Conservation (phyloP, 768 basidiomycete species). For the Lentinula boryana region DNA sequence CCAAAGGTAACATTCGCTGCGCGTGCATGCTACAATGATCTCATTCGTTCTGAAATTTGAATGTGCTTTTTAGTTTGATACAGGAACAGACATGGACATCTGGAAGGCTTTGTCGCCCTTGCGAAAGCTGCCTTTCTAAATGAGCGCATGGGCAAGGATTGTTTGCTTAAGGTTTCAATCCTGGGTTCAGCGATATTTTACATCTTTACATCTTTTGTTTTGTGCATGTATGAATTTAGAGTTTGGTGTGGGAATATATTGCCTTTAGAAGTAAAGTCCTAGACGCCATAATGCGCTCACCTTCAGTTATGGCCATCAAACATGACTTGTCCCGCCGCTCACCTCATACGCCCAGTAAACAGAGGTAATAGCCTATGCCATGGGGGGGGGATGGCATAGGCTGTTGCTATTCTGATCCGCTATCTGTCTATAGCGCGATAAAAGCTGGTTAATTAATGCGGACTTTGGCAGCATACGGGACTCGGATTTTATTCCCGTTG, state of each 20-base stretch:
- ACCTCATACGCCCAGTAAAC: no score
- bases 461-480: background rate
- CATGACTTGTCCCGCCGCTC: no score
- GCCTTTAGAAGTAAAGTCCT: no score
- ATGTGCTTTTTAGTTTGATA: background rate
- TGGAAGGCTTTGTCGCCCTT: background rate
- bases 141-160: background rate
- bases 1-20: background rate
- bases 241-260: no score
- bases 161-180: no score
- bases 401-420: background rate
- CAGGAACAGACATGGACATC: background rate
- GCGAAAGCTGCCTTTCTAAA: background rate
- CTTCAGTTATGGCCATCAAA: conserved; percentile 4
- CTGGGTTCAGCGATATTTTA: background rate
- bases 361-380: no score
- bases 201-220: no score
- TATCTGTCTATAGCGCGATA: background rate
- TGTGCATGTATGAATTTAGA: no score
- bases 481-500: background rate
- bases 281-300: no score
- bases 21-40: no score
- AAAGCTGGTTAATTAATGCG: background rate
- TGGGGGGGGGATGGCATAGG: background rate
- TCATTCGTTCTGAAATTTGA: no score